phyloP scores from a whole-genome alignment of 2,329 filamentous ascomycete genomes.

The Neocatenulostroma microsporum region DNA sequence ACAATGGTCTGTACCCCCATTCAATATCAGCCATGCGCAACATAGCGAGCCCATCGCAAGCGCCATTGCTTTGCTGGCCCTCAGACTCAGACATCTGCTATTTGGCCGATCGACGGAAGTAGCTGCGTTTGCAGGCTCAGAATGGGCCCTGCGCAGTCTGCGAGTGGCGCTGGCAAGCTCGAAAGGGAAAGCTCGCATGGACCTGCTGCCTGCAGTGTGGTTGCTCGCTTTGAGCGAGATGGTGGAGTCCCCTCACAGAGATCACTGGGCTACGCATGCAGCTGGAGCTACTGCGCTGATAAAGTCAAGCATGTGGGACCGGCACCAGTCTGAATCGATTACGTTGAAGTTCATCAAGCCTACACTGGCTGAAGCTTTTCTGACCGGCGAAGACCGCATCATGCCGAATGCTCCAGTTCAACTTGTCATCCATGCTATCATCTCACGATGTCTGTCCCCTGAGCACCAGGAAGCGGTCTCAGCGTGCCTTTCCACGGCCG shows the following conservation, averaged over 20 bases:
- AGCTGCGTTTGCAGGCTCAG: neutral
- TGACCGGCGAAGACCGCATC: neutral
- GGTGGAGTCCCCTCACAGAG: neutral
- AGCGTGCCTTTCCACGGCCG: neutral
- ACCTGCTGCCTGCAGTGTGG: neutral
- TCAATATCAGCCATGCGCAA: neutral
- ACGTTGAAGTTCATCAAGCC: neutral
- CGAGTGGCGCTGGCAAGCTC: neutral
- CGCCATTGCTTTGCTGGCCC: constrained; percentile 1
- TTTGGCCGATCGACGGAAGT: neutral
- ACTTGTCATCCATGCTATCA: neutral
- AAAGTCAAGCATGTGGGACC: too few species aligned
- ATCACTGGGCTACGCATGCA: neutral
- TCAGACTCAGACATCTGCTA: neutral
- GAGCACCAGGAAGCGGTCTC: neutral
- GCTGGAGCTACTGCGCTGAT: neutral
- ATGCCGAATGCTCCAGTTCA: constrained; percentile 1
- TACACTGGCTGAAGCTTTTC: constrained; percentile 1
- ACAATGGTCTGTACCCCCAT: neutral
- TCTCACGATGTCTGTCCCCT: neutral
- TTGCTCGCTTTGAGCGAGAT: neutral
- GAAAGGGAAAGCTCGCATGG: neutral
- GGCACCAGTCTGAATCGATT: too few species aligned
- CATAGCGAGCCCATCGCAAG: neutral
- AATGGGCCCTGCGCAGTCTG: neutral